phyloP scores from a whole-genome alignment of 2,329 filamentous ascomycete genomes.

The Colletotrichum sp. region DNA sequence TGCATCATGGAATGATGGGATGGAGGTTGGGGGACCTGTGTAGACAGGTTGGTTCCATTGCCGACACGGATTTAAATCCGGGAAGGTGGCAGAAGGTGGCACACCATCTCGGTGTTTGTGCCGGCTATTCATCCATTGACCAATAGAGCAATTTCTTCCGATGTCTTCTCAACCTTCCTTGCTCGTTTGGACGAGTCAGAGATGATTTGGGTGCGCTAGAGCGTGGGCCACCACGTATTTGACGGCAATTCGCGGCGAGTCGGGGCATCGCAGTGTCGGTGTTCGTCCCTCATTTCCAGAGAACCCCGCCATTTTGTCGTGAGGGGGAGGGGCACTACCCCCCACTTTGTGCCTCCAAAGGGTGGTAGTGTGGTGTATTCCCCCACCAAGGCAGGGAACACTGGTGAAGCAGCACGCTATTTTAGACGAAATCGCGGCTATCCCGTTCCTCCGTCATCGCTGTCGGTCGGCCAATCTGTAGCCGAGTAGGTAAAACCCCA shows the following conservation, averaged over 20 bases:
- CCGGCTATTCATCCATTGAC: neutral
- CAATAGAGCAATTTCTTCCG: neutral
- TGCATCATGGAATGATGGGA: neutral
- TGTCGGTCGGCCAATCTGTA: neutral
- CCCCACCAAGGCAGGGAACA: neutral
- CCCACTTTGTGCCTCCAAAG: neutral
- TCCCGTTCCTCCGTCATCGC: neutral
- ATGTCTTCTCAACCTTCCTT: neutral
- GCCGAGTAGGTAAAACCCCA: neutral
- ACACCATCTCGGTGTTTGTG: neutral
- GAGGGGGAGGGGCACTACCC: neutral
- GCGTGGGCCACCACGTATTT: neutral
- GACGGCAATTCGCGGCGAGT: neutral
- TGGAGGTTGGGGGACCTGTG: neutral
- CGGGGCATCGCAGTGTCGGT: neutral
- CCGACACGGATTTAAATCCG: neutral
- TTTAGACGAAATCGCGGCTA: neutral
- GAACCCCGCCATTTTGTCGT: neutral
- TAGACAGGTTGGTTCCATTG: neutral
- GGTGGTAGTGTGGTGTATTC: neutral
- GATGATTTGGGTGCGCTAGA: neutral
- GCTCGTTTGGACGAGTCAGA: constrained; percentile 4
- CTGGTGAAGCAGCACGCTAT: neutral
- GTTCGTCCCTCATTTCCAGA: neutral
- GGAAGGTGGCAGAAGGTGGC: neutral